Conservation (phyloP, 1,284 basidiomycete genomes). For the Earliella scabrosa region DNA sequence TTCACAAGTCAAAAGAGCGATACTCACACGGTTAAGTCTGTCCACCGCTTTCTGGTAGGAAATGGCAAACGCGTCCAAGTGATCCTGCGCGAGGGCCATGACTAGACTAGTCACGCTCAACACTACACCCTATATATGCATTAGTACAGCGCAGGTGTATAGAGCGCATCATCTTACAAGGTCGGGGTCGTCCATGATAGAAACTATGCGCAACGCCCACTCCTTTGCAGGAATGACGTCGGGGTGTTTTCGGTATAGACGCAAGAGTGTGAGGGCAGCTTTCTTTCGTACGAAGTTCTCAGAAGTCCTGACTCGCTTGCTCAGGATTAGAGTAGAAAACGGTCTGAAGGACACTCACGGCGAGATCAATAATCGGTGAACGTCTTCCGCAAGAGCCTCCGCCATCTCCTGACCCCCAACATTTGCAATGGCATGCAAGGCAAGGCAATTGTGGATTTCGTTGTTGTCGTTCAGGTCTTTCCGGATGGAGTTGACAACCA, state of each 20-base stretch:
- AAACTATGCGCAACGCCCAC: slow-evolving; percentile 94
- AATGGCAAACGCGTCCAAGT: slow-evolving; percentile 87
- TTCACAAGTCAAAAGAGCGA: neutral
- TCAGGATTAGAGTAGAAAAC: neutral
- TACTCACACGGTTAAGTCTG: slow-evolving; percentile 79
- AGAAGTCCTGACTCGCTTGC: slow-evolving; percentile 71
- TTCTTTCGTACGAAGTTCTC: slow-evolving; percentile 98
- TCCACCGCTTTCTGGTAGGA: slow-evolving; percentile 96
- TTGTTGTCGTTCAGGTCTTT: slow-evolving; percentile 97
- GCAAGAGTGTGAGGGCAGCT: slow-evolving; percentile 91
- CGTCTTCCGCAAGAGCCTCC: slow-evolving; percentile 90
- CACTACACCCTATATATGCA: slow-evolving; percentile 78
- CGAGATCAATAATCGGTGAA: slow-evolving; percentile 94
- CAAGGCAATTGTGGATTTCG: slow-evolving; percentile 96
- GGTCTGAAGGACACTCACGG: slow-evolving; percentile 62
- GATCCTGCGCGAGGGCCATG: slow-evolving; percentile 94
- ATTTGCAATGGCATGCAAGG: slow-evolving; percentile 97
- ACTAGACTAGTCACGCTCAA: slow-evolving; percentile 93
- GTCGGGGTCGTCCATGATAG: slow-evolving; percentile 94
- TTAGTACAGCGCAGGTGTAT: neutral
- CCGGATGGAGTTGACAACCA: slow-evolving; percentile 97
- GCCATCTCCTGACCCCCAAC: slow-evolving; percentile 99
- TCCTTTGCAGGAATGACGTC: slow-evolving; percentile 92
- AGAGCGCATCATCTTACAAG: slow-evolving; percentile 53
- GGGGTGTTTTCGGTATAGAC: slow-evolving; percentile 95